A percentile compares a stretch with the other conserved stretches of the same genome.
Conservation (phyloP, 2,329 filamentous ascomycete species). For the Raffaelea ambrosiae region DNA sequence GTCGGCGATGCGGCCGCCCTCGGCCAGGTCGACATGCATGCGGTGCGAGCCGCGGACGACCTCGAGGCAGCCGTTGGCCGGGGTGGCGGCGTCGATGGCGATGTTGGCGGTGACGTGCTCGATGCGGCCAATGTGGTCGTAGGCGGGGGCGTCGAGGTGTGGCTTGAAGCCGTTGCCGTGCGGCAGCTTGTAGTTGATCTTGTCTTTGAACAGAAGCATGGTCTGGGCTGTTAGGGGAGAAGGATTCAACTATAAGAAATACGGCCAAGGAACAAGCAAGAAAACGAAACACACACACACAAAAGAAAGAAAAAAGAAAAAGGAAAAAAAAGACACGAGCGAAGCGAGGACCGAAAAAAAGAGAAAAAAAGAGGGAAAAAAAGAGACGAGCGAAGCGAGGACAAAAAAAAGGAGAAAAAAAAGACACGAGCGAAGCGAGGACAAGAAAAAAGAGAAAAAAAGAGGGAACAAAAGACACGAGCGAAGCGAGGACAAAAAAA, state of each 20-base stretch:
- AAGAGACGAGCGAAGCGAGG: too few species aligned
- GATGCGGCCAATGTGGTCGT: slow-evolving; percentile 1
- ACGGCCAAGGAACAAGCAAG: neutral
- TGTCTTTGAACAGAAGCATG: slow-evolving; percentile 3
- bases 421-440: too few species aligned
- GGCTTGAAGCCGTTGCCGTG: neutral
- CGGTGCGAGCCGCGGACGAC: neutral
- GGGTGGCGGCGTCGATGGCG: neutral
- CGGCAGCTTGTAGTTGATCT: slow-evolving; percentile 1
- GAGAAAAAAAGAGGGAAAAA: too few species aligned
- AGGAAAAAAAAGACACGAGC: too few species aligned
- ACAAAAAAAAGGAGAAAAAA: too few species aligned
- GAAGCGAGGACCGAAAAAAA: too few species aligned
- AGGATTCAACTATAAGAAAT: neutral
- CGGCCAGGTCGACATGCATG: neutral
- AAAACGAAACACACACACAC: neutral
- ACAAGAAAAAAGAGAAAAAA: too few species aligned
- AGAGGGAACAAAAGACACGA: too few species aligned
- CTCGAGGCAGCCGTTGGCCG: slow-evolving; percentile 1
- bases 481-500: too few species aligned
- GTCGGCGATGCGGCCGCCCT: slow-evolving; percentile 1
- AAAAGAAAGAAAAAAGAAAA: too few species aligned
- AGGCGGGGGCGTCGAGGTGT: slow-evolving; percentile 1
- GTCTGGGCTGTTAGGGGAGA: neutral
- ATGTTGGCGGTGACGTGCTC: slow-evolving; percentile 1